These are phyloP conservation scores for Rosa chinensis DNA, from an alignment of 306 rosid species.

Conservation along the genomic window DNA sequence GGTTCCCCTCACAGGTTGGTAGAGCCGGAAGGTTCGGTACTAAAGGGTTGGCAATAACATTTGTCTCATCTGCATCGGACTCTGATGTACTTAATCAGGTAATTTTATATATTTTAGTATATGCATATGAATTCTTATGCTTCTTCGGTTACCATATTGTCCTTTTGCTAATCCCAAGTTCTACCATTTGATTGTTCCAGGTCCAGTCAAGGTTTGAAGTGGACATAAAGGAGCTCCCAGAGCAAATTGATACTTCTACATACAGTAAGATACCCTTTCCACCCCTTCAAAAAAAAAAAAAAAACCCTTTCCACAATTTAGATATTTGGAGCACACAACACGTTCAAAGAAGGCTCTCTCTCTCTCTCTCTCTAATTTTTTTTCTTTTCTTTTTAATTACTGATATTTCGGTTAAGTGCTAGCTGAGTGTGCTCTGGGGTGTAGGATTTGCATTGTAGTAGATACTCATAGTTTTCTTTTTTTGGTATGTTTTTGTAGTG, in stretches of 20 bases:
- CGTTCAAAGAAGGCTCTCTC: too few species aligned
- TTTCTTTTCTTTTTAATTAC: not conserved
- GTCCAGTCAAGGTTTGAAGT: constrained; percentile 98
- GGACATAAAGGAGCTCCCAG: constrained; percentile 96
- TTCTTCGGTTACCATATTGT: not conserved
- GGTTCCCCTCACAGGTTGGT: constrained; percentile 58
- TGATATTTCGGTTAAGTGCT: not conserved
- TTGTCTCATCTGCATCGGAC: constrained; percentile 85
- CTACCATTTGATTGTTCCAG: constrained; percentile 35
- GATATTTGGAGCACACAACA: not conserved
- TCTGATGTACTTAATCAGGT: constrained; percentile 93
- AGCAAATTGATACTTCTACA: constrained; percentile 94
- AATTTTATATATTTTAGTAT: not conserved
- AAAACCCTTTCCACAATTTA: not conserved
- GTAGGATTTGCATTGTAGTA: not conserved
- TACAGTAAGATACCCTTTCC: constrained; percentile 55
- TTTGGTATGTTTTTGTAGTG: constrained; percentile 22
- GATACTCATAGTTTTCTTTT: not conserved
- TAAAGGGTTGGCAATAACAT: constrained; percentile 97
- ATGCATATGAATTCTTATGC: not conserved
- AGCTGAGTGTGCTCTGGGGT: not conserved
- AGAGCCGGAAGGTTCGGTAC: constrained; percentile 99
- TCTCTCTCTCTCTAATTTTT: too few species aligned
- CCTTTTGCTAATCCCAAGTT: not conserved
- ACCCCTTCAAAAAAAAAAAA: too few species aligned